phyloP scores from a whole-genome alignment of 148 eudicot species.

The Rhododendron simsii region DNA sequence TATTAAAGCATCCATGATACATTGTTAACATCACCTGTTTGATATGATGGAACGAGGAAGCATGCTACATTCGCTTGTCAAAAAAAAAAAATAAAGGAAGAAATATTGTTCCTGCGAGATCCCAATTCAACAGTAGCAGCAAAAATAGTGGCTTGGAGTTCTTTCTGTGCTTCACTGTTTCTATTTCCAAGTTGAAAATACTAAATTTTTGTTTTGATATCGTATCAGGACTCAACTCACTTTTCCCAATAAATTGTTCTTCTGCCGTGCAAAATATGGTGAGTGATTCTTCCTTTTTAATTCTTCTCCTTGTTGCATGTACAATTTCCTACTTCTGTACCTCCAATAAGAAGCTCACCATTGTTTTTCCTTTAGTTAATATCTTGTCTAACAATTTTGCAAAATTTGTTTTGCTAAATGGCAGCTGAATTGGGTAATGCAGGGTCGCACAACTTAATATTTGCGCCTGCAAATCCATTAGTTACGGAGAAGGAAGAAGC shows the following conservation, averaged over 20 bases:
- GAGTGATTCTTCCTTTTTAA: constrained; percentile 10
- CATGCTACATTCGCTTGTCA: not conserved
- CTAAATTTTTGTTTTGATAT: constrained; percentile 1
- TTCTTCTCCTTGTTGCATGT: not conserved
- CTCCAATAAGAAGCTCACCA: not conserved
- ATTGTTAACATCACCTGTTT: not conserved
- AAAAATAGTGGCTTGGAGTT: not conserved
- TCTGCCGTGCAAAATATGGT: constrained; percentile 32
- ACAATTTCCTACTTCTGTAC: not conserved
- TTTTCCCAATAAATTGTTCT: constrained; percentile 28
- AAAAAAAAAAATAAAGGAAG: not conserved
- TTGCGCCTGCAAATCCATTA: constrained; percentile 52
- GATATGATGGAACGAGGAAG: not conserved
- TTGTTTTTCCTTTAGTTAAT: not conserved
- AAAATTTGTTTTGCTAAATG: constrained; percentile 9
- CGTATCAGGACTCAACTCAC: constrained; percentile 24
- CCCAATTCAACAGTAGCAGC: not conserved
- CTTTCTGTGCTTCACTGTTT: not conserved
- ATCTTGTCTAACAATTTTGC: not conserved
- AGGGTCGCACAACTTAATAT: constrained; percentile 37
- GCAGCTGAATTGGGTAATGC: constrained; percentile 41
- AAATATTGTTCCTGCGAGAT: not conserved
- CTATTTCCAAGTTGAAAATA: not conserved
- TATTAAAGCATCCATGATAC: not conserved
- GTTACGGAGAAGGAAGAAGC: constrained; percentile 87